Percentiles rank a stretch among this genome's conserved stretches.
Evolutionary conservation across 1,284 basidiomycete species (phyloP).

Genomic region (Tilletia indica): DNA sequence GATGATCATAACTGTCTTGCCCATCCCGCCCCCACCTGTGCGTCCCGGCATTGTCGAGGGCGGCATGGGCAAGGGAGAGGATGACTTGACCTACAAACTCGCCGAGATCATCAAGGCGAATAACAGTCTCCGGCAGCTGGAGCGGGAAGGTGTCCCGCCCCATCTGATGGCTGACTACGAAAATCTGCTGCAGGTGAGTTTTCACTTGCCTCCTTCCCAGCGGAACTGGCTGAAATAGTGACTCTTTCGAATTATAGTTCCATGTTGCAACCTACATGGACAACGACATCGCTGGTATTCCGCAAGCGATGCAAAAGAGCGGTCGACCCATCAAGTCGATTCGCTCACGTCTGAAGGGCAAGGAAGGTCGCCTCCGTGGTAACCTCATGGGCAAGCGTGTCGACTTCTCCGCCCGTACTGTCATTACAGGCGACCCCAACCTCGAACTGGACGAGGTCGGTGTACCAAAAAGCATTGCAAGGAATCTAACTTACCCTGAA

Average conservation of each 20-base stretch:
- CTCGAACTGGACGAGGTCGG: conserved; percentile 95
- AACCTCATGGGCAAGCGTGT: conserved; percentile 99
- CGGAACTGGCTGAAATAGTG: background rate
- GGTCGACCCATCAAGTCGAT: conserved; percentile 98
- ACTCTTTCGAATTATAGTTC: conserved; percentile 61
- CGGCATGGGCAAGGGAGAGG: conserved; percentile 91
- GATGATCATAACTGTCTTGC: conserved; percentile 98
- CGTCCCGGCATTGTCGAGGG: conserved; percentile 97
- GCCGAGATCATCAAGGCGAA: conserved; percentile 96
- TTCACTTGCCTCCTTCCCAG: background rate
- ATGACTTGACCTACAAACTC: conserved; percentile 97
- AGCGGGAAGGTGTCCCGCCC: conserved; percentile 93
- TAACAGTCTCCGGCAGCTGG: conserved; percentile 83
- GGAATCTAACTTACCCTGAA: conserved; percentile 97
- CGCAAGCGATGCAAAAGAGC: conserved; percentile 94
- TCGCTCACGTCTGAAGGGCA: conserved; percentile 94
- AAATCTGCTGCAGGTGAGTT: conserved; percentile 67
- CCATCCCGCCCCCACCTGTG: conserved; percentile 95
- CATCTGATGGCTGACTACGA: conserved; percentile 96
- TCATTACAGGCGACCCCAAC: conserved; percentile 99
- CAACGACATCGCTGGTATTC: conserved; percentile 97
- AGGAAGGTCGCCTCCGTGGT: conserved; percentile 94
- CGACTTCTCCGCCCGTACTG: conserved; percentile 97
- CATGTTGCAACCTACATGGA: conserved; percentile 99
- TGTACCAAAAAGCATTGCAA: conserved; percentile 93